Percentiles rank a stretch among this genome's conserved stretches.
Evolutionary conservation across 345 rosid genomes (phyloP).

Genomic region (Pistacia atlantica): DNA sequence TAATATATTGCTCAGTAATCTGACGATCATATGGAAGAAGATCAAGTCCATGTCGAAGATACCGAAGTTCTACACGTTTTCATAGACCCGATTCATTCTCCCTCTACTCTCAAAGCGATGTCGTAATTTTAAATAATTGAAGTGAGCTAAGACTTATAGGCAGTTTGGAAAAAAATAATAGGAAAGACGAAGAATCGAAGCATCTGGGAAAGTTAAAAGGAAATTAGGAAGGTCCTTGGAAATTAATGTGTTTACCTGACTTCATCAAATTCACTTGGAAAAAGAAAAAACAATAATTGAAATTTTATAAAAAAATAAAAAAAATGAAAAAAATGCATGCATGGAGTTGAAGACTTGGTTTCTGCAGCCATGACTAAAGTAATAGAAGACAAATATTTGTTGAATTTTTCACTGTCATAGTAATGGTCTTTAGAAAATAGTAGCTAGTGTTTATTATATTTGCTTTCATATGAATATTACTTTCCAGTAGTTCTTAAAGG

Average conservation of each 20-base stretch:
- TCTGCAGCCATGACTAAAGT: background rate
- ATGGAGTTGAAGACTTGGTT: background rate
- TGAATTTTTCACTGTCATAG: background rate
- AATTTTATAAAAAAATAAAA: background rate
- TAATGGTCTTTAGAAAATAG: background rate
- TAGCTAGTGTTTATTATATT: background rate
- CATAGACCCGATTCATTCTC: too few relatives aligned
- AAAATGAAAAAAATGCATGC: background rate
- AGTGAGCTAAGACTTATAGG: background rate
- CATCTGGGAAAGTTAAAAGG: conserved; percentile 8
- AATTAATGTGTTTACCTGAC: conserved; percentile 4
- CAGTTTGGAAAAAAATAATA: too few relatives aligned
- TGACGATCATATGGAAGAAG: too few relatives aligned
- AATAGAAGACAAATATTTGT: background rate
- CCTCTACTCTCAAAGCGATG: too few relatives aligned
- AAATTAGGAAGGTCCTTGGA: background rate
- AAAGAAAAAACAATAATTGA: too few relatives aligned
- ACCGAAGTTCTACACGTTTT: too few relatives aligned
- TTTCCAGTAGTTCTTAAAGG: too few relatives aligned
- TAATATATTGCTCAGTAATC: too few relatives aligned
- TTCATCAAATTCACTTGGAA: background rate
- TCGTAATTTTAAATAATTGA: too few relatives aligned
- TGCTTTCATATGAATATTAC: background rate
- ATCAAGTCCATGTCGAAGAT: too few relatives aligned
- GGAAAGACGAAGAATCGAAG: background rate